phyloP scores from a whole-genome alignment of 1,139 yeast genomes.

The Yamadazyma epiphylla region DNA sequence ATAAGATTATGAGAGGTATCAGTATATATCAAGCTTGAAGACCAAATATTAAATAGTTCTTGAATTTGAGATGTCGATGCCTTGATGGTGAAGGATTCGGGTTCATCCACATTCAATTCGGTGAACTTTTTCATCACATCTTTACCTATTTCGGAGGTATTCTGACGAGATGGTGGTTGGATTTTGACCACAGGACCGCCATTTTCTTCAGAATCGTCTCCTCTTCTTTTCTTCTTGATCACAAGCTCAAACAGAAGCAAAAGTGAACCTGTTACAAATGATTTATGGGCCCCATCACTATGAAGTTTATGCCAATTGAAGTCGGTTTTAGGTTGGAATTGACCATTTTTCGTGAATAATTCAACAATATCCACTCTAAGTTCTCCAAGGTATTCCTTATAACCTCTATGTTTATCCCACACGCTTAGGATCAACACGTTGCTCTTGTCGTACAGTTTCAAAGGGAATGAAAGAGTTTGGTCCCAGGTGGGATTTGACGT shows the following conservation, averaged over 20 bases:
- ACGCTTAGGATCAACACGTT: conserved; percentile 30
- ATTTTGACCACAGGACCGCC: conserved; percentile 11
- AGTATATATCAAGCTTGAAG: conserved; percentile 26
- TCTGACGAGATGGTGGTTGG: conserved; percentile 18
- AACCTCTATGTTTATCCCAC: conserved; percentile 46
- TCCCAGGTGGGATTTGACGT: conserved; percentile 48
- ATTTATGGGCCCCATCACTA: conserved; percentile 42
- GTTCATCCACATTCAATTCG: conserved; percentile 5
- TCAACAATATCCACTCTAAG: conserved; percentile 43
- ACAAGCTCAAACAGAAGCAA: conserved; percentile 47
- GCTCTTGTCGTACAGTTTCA: conserved; percentile 27
- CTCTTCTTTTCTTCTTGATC: conserved; percentile 17
- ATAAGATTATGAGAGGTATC: conserved; percentile 18
- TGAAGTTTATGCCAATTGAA: conserved; percentile 50
- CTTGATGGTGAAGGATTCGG: conserved; percentile 3
- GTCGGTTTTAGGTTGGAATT: conserved; percentile 21
- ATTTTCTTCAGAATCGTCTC: conserved; percentile 4
- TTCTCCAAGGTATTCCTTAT: conserved; percentile 55
- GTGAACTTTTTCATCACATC: conserved; percentile 5
- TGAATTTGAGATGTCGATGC: conserved; percentile 3
- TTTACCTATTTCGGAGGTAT: conserved; percentile 4
- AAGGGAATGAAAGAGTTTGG: conserved; percentile 29
- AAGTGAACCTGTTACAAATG: conserved; percentile 57
- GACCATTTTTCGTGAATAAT: conserved; percentile 24
- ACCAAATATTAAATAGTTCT: conserved; percentile 24